These are phyloP conservation scores for Sporothrix humicola DNA, from an alignment of 2,329 filamentous ascomycete genomes.

Conservation along the genomic window DNA sequence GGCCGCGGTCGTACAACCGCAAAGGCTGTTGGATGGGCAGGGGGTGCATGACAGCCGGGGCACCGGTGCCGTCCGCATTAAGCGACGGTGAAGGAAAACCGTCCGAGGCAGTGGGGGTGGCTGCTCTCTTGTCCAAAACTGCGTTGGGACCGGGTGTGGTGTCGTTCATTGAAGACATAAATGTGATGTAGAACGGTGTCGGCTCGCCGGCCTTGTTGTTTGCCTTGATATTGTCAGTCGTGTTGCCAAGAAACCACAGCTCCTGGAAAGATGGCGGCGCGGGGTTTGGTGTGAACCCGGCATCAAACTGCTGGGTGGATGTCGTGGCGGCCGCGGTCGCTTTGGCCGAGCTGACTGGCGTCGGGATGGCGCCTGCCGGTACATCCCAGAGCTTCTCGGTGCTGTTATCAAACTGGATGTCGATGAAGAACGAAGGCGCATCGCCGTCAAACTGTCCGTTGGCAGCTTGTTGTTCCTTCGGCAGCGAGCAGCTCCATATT, in stretches of 20 bases:
- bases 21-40: conserved; percentile 76
- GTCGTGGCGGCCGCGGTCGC: not conserved
- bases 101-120: conserved; percentile 39
- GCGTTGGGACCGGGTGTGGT: conserved; percentile 42
- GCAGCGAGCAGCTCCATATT: conserved; percentile 84
- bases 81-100: conserved; percentile 68
- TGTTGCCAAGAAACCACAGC: conserved; percentile 81
- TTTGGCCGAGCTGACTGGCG: conserved; percentile 20
- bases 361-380: conserved; percentile 46
- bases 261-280: conserved; percentile 68
- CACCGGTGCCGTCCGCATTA: conserved; percentile 72
- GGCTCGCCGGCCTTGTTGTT: conserved; percentile 78
- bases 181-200: conserved; percentile 86
- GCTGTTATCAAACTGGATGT: conserved; percentile 75
- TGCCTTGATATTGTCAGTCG: conserved; percentile 74
- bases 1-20: conserved; percentile 81
- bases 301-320: conserved; percentile 34
- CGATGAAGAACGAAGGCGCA: conserved; percentile 78
- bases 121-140: conserved; percentile 42
- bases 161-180: conserved; percentile 59
- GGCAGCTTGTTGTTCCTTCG: conserved; percentile 74
- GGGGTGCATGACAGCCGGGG: conserved; percentile 74
- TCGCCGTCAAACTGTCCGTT: conserved; percentile 67
- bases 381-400: conserved; percentile 58
- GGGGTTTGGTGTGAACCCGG: conserved; percentile 58